Evolutionary conservation across 805 yeast species (phyloP).

Genomic region (Kazachstania taianensis): DNA sequence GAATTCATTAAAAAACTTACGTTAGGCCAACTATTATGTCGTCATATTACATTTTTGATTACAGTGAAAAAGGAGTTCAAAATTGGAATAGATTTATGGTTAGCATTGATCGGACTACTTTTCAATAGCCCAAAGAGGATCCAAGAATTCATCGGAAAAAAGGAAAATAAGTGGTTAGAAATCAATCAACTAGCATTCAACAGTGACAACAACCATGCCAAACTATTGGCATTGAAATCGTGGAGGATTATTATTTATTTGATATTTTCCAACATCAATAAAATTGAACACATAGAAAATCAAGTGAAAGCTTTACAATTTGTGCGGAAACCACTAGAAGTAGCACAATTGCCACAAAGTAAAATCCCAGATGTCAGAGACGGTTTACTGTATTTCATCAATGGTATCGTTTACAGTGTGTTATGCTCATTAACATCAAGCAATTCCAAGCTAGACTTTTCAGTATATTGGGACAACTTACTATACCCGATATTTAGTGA

Average conservation of each 20-base stretch:
- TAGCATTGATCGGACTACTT: conserved; percentile 20
- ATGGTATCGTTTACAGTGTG: conserved; percentile 14
- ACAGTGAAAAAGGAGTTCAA: conserved; percentile 14
- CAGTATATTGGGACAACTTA: conserved; percentile 10
- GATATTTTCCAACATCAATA: conserved; percentile 8
- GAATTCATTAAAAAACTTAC: conserved; percentile 4
- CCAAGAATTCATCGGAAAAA: conserved; percentile 4
- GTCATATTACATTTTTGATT: conserved; percentile 12
- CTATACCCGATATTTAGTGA: conserved; percentile 11
- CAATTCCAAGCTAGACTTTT: conserved; percentile 4
- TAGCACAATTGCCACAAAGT: conserved; percentile 2
- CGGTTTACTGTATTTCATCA: conserved; percentile 13
- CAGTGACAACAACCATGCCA: conserved; percentile 5
- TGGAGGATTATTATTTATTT: conserved; percentile 23
- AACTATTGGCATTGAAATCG: conserved; percentile 17
- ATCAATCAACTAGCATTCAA: conserved; percentile 14
- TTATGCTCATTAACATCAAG: conserved; percentile 3
- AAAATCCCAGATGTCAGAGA: conserved; percentile 7
- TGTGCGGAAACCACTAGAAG: conserved; percentile 13
- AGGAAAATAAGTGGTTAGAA: conserved; percentile 13
- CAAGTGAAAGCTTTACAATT: conserved; percentile 3
- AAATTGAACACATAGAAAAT: background rate
- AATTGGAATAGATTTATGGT: conserved; percentile 24
- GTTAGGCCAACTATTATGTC: conserved; percentile 13
- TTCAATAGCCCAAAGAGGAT: conserved; percentile 11